Evolutionary conservation across 2,329 filamentous ascomycete species (phyloP).

Genomic region (Apiospora arundinis): DNA sequence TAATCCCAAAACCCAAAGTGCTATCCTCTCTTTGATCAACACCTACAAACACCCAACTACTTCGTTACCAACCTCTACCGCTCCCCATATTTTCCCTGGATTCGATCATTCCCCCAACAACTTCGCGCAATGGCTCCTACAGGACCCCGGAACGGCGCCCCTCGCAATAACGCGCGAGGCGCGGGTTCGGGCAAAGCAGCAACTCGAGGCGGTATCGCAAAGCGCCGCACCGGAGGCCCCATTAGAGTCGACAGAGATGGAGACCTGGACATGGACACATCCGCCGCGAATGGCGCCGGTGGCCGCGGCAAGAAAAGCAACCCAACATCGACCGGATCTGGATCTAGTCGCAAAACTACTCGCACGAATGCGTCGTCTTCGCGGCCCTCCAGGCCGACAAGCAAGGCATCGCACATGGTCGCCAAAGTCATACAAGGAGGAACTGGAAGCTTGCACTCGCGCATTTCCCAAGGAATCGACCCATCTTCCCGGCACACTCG

Average conservation of each 20-base stretch:
- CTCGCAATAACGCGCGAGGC: conserved; percentile 20
- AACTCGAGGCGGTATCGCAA: conserved; percentile 54
- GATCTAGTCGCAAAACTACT: conserved; percentile 27
- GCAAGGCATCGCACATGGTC: conserved; percentile 50
- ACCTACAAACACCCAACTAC: not conserved
- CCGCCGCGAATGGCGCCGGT: conserved; percentile 41
- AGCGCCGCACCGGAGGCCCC: conserved; percentile 48
- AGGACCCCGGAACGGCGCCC: conserved; percentile 30
- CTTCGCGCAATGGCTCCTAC: conserved; percentile 30
- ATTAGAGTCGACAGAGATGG: conserved; percentile 60
- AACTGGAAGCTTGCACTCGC: conserved; percentile 40
- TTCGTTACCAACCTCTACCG: not conserved
- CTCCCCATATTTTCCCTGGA: no score
- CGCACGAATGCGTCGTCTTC: conserved; percentile 29
- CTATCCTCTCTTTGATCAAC: not conserved
- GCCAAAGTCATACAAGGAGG: conserved; percentile 50
- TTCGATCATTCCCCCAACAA: no score
- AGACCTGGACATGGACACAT: conserved; percentile 64
- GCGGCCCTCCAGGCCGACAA: conserved; percentile 35
- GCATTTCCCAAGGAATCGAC: conserved; percentile 42
- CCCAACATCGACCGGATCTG: conserved; percentile 28
- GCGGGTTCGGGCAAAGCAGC: conserved; percentile 28
- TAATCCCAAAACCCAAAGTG: not conserved
- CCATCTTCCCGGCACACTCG: conserved; percentile 33
- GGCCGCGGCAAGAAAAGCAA: conserved; percentile 36